Evolutionary conservation across 371 early-diverging fungal genomes (phyloP), one percentile per base, ranked within the genome.

Genomic region (Lichtheimia ornata): DNA sequence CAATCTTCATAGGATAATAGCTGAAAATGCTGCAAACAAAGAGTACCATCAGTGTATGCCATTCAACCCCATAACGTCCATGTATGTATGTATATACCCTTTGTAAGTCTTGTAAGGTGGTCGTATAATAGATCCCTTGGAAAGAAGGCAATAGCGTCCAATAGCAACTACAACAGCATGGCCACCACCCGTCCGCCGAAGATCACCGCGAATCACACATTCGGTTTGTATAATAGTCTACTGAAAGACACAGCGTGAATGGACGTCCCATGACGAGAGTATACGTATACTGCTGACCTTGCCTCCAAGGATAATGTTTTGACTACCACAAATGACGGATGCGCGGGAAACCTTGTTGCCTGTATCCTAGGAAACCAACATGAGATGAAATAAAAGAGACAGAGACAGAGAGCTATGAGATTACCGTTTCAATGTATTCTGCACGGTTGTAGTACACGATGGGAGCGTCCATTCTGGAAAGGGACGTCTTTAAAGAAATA

Each of bases 81-180:
- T n/a, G 1, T 2, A 22, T 22, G 22, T 22, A 22, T 22, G 22
- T 22, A 22, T 22, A 57, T 75, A 90, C 93, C 94, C 95, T 83
- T 97, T 96, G 76, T 95, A 95, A 12, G 93, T 91, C 60, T 96
- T 97, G 80, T 89, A 94, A 1, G 98, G 98, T 17, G 98, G 98
- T 28, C 97, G 85, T 22, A 97, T 87, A 12, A 97, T 84, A 0
- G 92, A 90, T 11, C 84, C 77, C 57, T 84, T 82, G 3, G 90
- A 83, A 0, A 97, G 73, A 12, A 93, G 72, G 71, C 97, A 95
- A 67, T 93, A 97, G 47, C 92, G 79, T 11, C 98, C 98, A 56
- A 96, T 90, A 20, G 93, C 90, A 25, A 97, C 89, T 0, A 93
- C 91, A 0, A 94, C 94, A 3, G 93, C 88, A 62, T 92, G 90